Conservation (phyloP, 306 rosid species). For the Acacia melanoxylon region DNA sequence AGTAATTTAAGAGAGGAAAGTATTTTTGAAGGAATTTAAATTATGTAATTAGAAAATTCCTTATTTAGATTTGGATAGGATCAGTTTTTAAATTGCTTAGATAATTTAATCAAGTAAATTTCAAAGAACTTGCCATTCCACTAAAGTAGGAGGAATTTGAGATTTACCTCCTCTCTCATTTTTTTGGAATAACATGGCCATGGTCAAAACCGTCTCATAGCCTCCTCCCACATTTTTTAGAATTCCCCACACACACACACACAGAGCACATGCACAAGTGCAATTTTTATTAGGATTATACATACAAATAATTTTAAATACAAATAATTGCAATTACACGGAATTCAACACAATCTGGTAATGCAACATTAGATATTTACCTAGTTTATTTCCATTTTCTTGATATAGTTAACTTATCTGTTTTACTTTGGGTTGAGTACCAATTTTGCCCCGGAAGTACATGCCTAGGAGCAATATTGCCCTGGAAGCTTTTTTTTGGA, state of each 20-base stretch:
- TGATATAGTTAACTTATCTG: not conserved
- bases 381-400: not conserved
- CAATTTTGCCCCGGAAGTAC: no score
- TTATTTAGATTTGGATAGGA: not conserved
- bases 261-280: not conserved
- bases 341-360: not conserved
- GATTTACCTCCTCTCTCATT: not conserved
- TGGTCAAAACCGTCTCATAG: not conserved
- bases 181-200: not conserved
- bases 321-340: not conserved
- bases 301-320: not conserved
- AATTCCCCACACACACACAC: not conserved
- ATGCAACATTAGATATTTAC: not conserved
- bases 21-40: not conserved
- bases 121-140: not conserved
- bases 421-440: no score
- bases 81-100: not conserved
- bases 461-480: no score
- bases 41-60: not conserved
- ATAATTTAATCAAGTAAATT: not conserved
- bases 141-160: not conserved
- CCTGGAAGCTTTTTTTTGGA: no score
- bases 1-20: not conserved
- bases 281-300: not conserved
- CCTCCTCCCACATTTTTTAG: not conserved